Evolutionary conservation across 257 asterid genomes (phyloP).

Genomic region (Nicotiana obtusifolia): DNA sequence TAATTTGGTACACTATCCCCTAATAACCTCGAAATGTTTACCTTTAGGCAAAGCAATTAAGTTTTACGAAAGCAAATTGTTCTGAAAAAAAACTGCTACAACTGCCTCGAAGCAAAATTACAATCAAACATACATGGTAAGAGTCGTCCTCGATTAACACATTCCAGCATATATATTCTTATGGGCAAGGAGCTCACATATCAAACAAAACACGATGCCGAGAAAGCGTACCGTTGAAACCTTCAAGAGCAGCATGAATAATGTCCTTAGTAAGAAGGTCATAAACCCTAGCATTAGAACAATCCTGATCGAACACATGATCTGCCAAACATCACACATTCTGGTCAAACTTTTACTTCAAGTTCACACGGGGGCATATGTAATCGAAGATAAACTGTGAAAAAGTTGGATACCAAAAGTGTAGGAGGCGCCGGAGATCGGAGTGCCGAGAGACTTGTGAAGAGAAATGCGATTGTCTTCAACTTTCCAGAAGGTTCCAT

Average conservation of each 20-base stretch:
- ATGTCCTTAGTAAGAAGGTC: slow-evolving; percentile 71
- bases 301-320: slow-evolving; percentile 80
- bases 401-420: slow-evolving; percentile 54
- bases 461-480: slow-evolving; percentile 80
- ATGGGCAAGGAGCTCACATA: neutral
- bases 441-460: slow-evolving; percentile 67
- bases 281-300: slow-evolving; percentile 66
- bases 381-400: neutral
- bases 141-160: neutral
- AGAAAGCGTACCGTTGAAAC: slow-evolving; percentile 64
- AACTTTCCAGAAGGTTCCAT: slow-evolving; percentile 69
- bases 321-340: slow-evolving; percentile 36
- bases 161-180: neutral
- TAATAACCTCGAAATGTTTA: neutral
- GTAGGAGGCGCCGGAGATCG: slow-evolving; percentile 68
- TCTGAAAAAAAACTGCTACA: neutral
- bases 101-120: neutral
- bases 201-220: neutral
- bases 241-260: slow-evolving; percentile 72
- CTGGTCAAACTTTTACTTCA: neutral
- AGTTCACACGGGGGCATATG: neutral
- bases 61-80: neutral
- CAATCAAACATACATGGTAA: no score
- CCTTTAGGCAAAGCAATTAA: neutral
- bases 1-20: neutral